Evolutionary conservation across 176 grass and related monocot species (phyloP).

Genomic region (Miscanthus lutarioriparius): DNA sequence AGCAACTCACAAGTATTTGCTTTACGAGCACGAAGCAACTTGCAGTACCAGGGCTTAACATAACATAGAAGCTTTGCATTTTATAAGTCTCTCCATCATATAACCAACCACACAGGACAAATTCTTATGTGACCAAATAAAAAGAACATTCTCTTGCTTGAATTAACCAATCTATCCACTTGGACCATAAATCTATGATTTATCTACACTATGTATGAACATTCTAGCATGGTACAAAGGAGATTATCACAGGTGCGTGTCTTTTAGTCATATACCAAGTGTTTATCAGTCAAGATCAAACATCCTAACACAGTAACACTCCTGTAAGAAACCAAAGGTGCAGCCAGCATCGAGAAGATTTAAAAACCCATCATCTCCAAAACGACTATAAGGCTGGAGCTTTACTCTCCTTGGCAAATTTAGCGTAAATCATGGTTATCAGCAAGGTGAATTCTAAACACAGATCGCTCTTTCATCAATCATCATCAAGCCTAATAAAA

Average conservation of each 20-base stretch:
- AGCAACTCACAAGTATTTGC: neutral
- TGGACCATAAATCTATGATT: neutral
- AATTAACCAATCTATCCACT: neutral
- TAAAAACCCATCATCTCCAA: neutral
- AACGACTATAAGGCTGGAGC: neutral
- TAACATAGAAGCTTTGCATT: constrained; percentile 8
- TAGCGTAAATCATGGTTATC: neutral
- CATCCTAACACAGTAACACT: neutral
- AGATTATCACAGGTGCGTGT: neutral
- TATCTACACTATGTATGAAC: neutral
- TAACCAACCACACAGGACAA: neutral
- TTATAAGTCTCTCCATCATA: constrained; percentile 13
- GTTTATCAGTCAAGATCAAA: neutral
- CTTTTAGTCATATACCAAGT: neutral
- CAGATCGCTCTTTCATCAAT: neutral
- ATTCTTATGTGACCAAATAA: neutral
- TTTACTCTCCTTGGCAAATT: neutral
- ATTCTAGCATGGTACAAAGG: neutral
- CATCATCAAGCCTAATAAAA: constrained; percentile 10
- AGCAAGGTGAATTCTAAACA: constrained; percentile 16
- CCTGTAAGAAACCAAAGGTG: neutral
- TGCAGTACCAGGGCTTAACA: neutral
- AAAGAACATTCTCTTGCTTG: neutral
- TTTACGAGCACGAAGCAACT: neutral
- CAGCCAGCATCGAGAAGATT: neutral